A percentile compares a stretch with the other conserved stretches of the same genome.
phyloP scores from a whole-genome alignment of 331 rosid species.

The Quercus tomentella region DNA sequence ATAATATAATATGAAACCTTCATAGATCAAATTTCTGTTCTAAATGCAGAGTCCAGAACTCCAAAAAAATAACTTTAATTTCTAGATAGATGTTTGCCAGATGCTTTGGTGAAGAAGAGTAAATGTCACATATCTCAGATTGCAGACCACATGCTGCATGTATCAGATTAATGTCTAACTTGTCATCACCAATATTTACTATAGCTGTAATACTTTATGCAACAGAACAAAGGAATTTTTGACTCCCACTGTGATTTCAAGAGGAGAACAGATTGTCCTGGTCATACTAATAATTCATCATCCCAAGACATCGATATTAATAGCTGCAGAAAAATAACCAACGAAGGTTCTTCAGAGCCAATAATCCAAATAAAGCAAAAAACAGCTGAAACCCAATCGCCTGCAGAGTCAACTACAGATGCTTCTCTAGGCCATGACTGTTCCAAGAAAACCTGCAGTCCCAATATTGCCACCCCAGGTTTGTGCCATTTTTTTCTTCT shows the following conservation, averaged over 20 bases:
- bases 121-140: too few relatives aligned
- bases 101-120: too few relatives aligned
- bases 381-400: slow-evolving; percentile 20
- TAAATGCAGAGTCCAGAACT: too few relatives aligned
- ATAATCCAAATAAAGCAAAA: slow-evolving; percentile 22
- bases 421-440: slow-evolving; percentile 5
- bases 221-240: slow-evolving; percentile 63
- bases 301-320: slow-evolving; percentile 14
- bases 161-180: neutral
- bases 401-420: slow-evolving; percentile 17
- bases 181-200: neutral
- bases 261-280: slow-evolving; percentile 48
- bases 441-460: slow-evolving; percentile 26
- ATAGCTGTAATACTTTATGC: slow-evolving; percentile 8
- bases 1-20: too few relatives aligned
- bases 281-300: slow-evolving; percentile 16
- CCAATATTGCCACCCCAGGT: slow-evolving; percentile 45
- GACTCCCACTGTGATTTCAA: slow-evolving; percentile 32
- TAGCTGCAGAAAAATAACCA: neutral
- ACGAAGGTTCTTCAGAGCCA: slow-evolving; percentile 13
- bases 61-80: too few relatives aligned
- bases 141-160: neutral
- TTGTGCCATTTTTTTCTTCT: slow-evolving; percentile 20
- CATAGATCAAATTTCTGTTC: too few relatives aligned
- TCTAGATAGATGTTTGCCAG: too few relatives aligned